Conservation (phyloP, 805 yeast genomes). For the Ogataea corticis region DNA sequence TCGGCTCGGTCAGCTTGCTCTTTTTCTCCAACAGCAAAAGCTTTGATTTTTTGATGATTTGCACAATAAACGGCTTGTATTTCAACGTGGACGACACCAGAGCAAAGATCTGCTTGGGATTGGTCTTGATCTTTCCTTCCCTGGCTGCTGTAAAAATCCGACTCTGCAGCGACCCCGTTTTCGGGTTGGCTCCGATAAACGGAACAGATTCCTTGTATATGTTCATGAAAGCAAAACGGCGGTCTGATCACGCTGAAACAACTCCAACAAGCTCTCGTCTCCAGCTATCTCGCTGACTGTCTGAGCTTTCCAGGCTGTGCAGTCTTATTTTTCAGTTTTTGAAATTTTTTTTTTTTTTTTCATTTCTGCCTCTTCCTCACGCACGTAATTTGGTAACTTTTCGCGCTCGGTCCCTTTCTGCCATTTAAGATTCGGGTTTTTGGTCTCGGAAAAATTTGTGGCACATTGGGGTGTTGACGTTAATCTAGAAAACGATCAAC, state of each 20-base stretch:
- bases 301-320: constrained; percentile 19
- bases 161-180: constrained; percentile 55
- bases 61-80: constrained; percentile 62
- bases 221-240: constrained; percentile 31
- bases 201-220: constrained; percentile 44
- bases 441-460: constrained; percentile 7
- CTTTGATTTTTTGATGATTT: constrained; percentile 65
- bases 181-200: constrained; percentile 39
- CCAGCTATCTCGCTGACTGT: too few species aligned
- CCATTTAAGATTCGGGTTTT: neutral
- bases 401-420: neutral
- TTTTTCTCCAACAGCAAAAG: constrained; percentile 55
- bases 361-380: neutral
- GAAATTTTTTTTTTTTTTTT: constrained; percentile 1
- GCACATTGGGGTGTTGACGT: constrained; percentile 4
- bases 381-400: too few species aligned
- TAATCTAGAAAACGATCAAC: neutral
- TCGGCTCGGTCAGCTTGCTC: constrained; percentile 47
- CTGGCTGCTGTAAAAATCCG: constrained; percentile 53
- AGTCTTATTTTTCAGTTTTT: neutral
- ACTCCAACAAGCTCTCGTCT: too few species aligned
- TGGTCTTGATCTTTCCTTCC: constrained; percentile 48
- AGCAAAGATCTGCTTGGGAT: constrained; percentile 88
- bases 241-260: too few species aligned
- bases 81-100: constrained; percentile 75